phyloP scores from a whole-genome alignment of 768 basidiomycete species.

The Suillus tomentosus region DNA sequence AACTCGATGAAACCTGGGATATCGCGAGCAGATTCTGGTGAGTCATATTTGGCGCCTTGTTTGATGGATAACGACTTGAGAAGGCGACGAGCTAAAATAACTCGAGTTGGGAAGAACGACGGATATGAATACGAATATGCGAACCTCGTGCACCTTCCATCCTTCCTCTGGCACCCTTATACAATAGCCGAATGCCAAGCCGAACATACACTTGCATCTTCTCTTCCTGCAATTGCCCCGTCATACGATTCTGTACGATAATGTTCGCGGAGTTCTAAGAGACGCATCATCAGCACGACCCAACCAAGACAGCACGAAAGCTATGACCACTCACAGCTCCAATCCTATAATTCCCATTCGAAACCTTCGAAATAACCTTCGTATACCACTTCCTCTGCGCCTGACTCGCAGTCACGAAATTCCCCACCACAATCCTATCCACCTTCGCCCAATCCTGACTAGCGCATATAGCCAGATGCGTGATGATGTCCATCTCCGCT shows the following conservation, averaged over 20 bases:
- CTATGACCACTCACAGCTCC: conserved; percentile 68
- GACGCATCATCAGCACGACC: neutral
- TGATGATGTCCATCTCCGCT: conserved; percentile 92
- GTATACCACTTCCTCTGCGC: conserved; percentile 98
- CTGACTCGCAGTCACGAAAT: conserved; percentile 92
- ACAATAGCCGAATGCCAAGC: conserved; percentile 88
- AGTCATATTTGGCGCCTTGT: conserved; percentile 92
- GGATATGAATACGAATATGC: conserved; percentile 22
- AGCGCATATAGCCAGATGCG: conserved; percentile 96
- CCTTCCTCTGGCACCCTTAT: conserved; percentile 85
- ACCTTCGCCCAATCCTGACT: conserved; percentile 91
- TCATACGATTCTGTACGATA: conserved; percentile 91
- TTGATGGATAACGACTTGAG: conserved; percentile 91
- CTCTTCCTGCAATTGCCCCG: conserved; percentile 93
- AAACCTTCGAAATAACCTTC: conserved; percentile 83
- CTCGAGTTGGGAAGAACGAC: conserved; percentile 3
- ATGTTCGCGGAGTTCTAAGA: conserved; percentile 94
- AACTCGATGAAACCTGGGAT: conserved; percentile 90
- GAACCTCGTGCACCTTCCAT: conserved; percentile 89
- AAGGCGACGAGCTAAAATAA: conserved; percentile 65
- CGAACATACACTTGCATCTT: conserved; percentile 97
- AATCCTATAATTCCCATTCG: conserved; percentile 83
- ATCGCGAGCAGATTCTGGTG: conserved; percentile 78
- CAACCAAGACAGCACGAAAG: conserved; percentile 6
- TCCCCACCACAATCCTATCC: conserved; percentile 87